Conservation (phyloP, 495 filamentous ascomycete genomes). For the Trypethelium eluteriae region DNA sequence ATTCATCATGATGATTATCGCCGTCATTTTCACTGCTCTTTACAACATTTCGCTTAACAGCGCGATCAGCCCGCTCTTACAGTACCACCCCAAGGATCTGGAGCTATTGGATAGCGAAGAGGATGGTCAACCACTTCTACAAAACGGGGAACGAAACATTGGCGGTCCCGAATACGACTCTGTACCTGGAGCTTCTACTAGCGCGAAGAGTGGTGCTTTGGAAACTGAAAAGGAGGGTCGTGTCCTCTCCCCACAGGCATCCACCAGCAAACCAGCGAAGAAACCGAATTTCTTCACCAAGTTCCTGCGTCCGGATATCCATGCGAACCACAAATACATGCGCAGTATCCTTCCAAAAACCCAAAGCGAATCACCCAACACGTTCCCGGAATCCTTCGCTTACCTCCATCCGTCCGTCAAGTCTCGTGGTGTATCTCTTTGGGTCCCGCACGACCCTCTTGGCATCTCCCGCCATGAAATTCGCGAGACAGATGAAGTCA, state of each 20-base stretch:
- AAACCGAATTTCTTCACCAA: slow-evolving; percentile 54
- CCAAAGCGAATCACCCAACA: slow-evolving; percentile 45
- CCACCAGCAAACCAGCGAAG: slow-evolving; percentile 35
- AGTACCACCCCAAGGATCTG: slow-evolving; percentile 66
- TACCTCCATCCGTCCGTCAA: slow-evolving; percentile 64
- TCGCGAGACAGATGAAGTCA: slow-evolving; percentile 45
- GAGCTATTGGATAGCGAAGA: slow-evolving; percentile 26
- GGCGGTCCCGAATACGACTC: background rate
- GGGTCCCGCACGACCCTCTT: slow-evolving; percentile 62
- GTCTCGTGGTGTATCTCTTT: slow-evolving; percentile 51
- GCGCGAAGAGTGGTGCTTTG: background rate
- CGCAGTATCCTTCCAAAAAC: slow-evolving; percentile 62
- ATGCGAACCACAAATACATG: slow-evolving; percentile 62
- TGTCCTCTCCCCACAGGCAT: slow-evolving; percentile 23
- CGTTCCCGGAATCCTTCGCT: slow-evolving; percentile 49
- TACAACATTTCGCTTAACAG: slow-evolving; percentile 76
- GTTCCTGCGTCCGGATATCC: slow-evolving; percentile 72
- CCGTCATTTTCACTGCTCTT: slow-evolving; percentile 70
- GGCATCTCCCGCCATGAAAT: slow-evolving; percentile 58
- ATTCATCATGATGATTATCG: slow-evolving; percentile 71
- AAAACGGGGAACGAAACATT: background rate
- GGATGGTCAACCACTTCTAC: slow-evolving; percentile 4
- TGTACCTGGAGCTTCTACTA: background rate
- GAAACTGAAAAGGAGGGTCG: slow-evolving; percentile 20
- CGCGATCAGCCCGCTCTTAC: slow-evolving; percentile 70